These are phyloP conservation scores for Dictyophora rubrovolvata DNA, from an alignment of 768 basidiomycete species.

Conservation along the genomic window DNA sequence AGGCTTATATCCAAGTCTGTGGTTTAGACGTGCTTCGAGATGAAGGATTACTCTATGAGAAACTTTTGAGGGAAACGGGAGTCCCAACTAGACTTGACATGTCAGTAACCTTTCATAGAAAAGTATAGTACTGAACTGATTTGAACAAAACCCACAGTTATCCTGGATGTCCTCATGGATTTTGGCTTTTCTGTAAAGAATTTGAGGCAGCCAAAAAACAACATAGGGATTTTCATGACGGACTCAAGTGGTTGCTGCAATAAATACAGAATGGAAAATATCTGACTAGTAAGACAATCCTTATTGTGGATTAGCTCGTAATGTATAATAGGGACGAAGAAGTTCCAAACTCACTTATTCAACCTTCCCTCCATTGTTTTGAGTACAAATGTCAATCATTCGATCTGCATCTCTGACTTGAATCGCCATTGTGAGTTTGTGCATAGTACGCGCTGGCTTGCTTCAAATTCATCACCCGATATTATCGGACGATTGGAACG, in stretches of 20 bases:
- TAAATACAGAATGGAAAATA: no score
- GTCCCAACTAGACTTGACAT: constrained; percentile 16
- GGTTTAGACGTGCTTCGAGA: constrained; percentile 21
- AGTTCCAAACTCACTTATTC: no score
- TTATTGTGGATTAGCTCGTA: no score
- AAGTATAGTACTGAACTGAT: not conserved
- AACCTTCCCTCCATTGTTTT: no score
- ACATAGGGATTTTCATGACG: not conserved
- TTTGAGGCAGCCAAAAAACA: not conserved
- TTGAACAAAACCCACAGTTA: not conserved
- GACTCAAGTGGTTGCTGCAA: not conserved
- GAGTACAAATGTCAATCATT: no score
- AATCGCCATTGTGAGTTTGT: no score
- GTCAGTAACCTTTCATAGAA: constrained; percentile 7
- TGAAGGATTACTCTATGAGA: constrained; percentile 20
- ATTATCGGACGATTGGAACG: no score
- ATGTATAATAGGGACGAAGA: no score
- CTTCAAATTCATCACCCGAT: no score
- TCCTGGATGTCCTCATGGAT: constrained; percentile 1
- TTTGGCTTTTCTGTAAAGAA: not conserved
- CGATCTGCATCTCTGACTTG: no score
- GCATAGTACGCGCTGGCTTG: no score
- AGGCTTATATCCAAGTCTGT: constrained; percentile 17
- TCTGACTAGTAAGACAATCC: no score
- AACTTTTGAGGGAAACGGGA: constrained; percentile 15